Conservation (phyloP, 306 rosid species). For the Rubus parviflorus region DNA sequence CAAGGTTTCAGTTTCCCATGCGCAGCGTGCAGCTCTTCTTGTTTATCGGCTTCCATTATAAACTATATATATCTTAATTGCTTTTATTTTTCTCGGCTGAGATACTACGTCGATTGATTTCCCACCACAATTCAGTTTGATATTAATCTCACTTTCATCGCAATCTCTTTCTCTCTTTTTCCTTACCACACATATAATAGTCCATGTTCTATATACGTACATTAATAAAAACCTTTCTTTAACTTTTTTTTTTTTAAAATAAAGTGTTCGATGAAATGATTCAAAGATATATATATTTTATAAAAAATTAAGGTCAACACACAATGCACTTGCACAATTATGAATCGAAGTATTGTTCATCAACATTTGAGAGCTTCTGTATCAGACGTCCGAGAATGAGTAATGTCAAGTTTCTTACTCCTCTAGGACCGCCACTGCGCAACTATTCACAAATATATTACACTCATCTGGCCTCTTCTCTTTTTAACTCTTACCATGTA, state of each 20-base stretch:
- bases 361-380: not conserved
- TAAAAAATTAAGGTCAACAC: no score
- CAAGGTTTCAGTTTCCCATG: not conserved
- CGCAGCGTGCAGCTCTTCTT: not conserved
- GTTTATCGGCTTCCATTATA: not conserved
- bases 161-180: not conserved
- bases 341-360: not conserved
- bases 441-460: no score
- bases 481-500: no score
- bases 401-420: not conserved
- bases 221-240: not conserved
- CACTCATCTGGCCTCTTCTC: no score
- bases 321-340: no score
- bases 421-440: no score
- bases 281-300: not conserved
- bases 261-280: not conserved
- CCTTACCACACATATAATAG: not conserved
- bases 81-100: not conserved
- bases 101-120: conserved; percentile 1
- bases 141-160: not conserved
- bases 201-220: not conserved
- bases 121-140: conserved; percentile 11
- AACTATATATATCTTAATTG: no score
- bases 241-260: not conserved
- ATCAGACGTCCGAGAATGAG: not conserved